Conservation (phyloP, 1,284 basidiomycete genomes). For the Boletus smithii region DNA sequence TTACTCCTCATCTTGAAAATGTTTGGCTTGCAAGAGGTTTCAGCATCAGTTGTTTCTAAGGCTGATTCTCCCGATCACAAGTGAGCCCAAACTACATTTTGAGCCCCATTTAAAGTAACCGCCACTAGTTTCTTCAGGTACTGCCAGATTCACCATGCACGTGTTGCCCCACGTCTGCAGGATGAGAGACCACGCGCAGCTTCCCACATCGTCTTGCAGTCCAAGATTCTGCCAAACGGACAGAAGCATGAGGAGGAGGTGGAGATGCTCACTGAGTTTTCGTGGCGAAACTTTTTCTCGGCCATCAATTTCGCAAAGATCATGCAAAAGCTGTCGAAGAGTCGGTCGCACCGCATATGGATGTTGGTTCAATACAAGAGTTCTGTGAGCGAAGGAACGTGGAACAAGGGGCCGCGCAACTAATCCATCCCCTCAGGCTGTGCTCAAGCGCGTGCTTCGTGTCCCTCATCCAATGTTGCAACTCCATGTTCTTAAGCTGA, state of each 20-base stretch:
- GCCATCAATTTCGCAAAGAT: slow-evolving; percentile 98
- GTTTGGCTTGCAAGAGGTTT: slow-evolving; percentile 94
- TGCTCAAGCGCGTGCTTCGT: slow-evolving; percentile 90
- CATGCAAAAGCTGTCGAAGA: slow-evolving; percentile 96
- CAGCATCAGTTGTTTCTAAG: slow-evolving; percentile 78
- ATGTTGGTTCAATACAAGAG: slow-evolving; percentile 99
- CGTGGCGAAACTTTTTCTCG: slow-evolving; percentile 98
- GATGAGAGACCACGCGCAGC: slow-evolving; percentile 59
- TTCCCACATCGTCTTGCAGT: slow-evolving; percentile 54
- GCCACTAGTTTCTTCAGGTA: slow-evolving; percentile 87
- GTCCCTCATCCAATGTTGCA: slow-evolving; percentile 95
- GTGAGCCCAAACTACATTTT: slow-evolving; percentile 38
- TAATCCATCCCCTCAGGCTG: slow-evolving; percentile 56
- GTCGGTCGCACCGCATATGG: slow-evolving; percentile 90
- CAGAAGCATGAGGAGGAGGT: slow-evolving; percentile 79
- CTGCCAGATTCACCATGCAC: slow-evolving; percentile 75
- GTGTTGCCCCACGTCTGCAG: slow-evolving; percentile 52
- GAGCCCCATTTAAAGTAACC: slow-evolving; percentile 12
- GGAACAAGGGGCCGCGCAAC: neutral
- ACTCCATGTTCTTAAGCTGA: slow-evolving; percentile 94
- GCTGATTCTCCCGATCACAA: slow-evolving; percentile 88
- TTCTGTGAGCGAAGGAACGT: slow-evolving; percentile 56
- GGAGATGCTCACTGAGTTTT: slow-evolving; percentile 90
- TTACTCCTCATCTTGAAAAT: slow-evolving; percentile 94
- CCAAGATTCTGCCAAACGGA: slow-evolving; percentile 61